phyloP scores from a whole-genome alignment of 1,139 yeast species.

The Protomyces macrosporus region DNA sequence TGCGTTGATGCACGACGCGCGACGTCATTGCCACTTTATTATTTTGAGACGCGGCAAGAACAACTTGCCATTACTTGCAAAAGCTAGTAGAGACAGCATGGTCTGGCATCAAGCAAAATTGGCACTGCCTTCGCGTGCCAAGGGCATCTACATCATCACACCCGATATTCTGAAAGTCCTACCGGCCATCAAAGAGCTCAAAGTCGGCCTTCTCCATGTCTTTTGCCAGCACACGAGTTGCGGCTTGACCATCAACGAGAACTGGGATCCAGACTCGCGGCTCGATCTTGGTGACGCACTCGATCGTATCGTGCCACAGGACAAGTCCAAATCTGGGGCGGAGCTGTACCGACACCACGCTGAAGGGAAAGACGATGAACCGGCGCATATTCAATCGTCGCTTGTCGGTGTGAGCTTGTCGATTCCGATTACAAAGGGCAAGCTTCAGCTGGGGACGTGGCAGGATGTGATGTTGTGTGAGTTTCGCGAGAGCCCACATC shows the following conservation, averaged over 20 bases:
- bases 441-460: slow-evolving; percentile 73
- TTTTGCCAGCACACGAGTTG: slow-evolving; percentile 78
- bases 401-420: slow-evolving; percentile 60
- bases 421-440: slow-evolving; percentile 66
- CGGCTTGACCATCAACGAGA: slow-evolving; percentile 68
- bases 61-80: no score
- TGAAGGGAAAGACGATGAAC: slow-evolving; percentile 75
- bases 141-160: slow-evolving; percentile 68
- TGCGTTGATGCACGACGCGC: no score
- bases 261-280: slow-evolving; percentile 74
- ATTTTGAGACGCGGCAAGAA: no score
- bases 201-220: slow-evolving; percentile 59
- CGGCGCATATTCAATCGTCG: slow-evolving; percentile 58
- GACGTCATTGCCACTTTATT: no score
- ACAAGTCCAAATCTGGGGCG: slow-evolving; percentile 37
- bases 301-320: slow-evolving; percentile 64
- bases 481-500: slow-evolving; percentile 59
- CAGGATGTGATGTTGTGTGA: slow-evolving; percentile 75
- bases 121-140: slow-evolving; percentile 49
- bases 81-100: not conserved
- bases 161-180: slow-evolving; percentile 54
- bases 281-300: slow-evolving; percentile 60
- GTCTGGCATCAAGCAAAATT: not conserved
- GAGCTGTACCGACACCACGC: slow-evolving; percentile 54
- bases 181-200: slow-evolving; percentile 57